Conservation (phyloP, 805 yeast genomes). For the Helenozyma rhizophorensis region DNA sequence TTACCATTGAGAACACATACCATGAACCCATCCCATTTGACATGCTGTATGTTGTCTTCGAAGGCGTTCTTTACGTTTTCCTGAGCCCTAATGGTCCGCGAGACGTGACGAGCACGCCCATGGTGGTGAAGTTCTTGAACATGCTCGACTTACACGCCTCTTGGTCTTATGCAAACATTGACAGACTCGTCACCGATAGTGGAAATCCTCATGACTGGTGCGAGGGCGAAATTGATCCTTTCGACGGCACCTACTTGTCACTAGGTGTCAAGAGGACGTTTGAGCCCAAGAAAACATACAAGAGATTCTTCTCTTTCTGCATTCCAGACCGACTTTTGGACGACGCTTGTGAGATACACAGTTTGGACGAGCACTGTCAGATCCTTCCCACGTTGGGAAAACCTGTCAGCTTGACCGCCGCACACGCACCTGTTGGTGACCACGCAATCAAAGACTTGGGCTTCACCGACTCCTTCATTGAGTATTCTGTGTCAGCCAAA, state of each 20-base stretch:
- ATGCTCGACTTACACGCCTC: constrained; percentile 43
- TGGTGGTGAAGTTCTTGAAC: constrained; percentile 36
- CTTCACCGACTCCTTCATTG: constrained; percentile 33
- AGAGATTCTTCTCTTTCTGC: constrained; percentile 38
- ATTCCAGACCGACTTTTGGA: constrained; percentile 39
- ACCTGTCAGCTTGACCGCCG: constrained; percentile 22
- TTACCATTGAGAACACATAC: constrained; percentile 31
- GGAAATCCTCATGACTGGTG: constrained; percentile 40
- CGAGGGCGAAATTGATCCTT: constrained; percentile 41
- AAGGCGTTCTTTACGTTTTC: constrained; percentile 29
- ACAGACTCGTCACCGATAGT: constrained; percentile 25
- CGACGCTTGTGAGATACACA: constrained; percentile 35
- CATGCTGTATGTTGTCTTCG: constrained; percentile 42
- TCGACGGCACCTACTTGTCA: constrained; percentile 31
- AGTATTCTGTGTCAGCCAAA: constrained; percentile 36
- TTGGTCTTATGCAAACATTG: constrained; percentile 40
- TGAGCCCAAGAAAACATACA: constrained; percentile 36
- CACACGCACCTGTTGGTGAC: constrained; percentile 9
- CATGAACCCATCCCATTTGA: constrained; percentile 34
- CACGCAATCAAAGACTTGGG: constrained; percentile 28
- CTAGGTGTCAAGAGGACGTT: constrained; percentile 34
- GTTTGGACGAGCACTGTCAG: constrained; percentile 29
- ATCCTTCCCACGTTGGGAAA: constrained; percentile 37
- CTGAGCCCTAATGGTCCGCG: constrained; percentile 20
- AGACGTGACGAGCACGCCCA: constrained; percentile 22